phyloP scores from a whole-genome alignment of 495 filamentous ascomycete genomes.

The Penicillium bovifimosum region DNA sequence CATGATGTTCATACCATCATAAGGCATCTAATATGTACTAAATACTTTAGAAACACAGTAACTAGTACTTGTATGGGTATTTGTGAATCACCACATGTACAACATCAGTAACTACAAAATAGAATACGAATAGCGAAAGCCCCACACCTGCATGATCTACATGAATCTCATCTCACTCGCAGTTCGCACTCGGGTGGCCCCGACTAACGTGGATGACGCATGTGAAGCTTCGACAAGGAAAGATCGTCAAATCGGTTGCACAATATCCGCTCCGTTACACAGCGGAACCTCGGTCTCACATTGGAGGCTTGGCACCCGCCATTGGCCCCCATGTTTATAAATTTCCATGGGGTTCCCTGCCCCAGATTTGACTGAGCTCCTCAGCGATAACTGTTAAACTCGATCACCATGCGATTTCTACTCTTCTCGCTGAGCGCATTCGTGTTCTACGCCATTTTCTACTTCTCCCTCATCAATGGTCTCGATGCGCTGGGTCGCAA shows the following conservation, averaged over 20 bases:
- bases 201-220: neutral
- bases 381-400: neutral
- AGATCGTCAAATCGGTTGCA: neutral
- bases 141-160: neutral
- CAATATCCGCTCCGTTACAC: neutral
- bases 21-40: no score
- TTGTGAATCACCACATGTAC: no score
- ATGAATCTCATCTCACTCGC: no score
- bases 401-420: constrained; percentile 23
- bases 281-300: constrained; percentile 4
- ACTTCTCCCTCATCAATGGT: constrained; percentile 39
- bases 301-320: neutral
- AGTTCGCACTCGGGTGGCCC: neutral
- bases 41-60: no score
- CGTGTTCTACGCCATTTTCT: constrained; percentile 40
- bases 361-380: neutral
- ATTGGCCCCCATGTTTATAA: neutral
- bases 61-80: no score
- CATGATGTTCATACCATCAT: no score
- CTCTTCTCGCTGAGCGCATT: constrained; percentile 40
- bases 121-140: no score
- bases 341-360: neutral
- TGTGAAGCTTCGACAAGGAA: constrained; percentile 1
- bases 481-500: constrained; percentile 26
- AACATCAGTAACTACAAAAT: no score